Percentiles rank a stretch among this genome's conserved stretches.
phyloP scores from a whole-genome alignment of 148 eudicot species.

The Salicornia ramosissima region DNA sequence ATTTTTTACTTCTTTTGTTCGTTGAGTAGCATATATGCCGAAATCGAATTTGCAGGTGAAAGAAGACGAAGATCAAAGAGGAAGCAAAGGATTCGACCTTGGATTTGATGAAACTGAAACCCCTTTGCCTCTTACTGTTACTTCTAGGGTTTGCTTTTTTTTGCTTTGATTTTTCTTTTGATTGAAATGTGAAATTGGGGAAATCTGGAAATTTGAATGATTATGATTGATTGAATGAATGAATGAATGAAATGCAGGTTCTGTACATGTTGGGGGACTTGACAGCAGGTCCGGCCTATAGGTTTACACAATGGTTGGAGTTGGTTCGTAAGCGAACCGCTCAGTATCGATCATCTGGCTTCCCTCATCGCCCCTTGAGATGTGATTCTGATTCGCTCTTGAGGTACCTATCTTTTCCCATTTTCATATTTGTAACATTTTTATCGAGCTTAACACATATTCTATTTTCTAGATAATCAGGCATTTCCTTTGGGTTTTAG shows the following conservation, averaged over 20 bases:
- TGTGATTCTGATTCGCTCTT: slow-evolving; percentile 41
- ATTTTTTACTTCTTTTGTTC: background rate
- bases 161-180: background rate
- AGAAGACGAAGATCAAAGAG: slow-evolving; percentile 52
- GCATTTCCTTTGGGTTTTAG: background rate
- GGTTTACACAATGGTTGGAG: slow-evolving; percentile 93
- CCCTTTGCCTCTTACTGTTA: slow-evolving; percentile 81
- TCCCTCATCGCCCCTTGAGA: slow-evolving; percentile 55
- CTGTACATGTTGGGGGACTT: slow-evolving; percentile 94
- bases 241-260: slow-evolving; percentile 49
- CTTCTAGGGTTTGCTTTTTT: slow-evolving; percentile 63
- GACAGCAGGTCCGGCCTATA: slow-evolving; percentile 66
- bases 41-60: slow-evolving; percentile 32
- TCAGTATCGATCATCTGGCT: slow-evolving; percentile 56
- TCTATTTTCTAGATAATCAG: background rate
- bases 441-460: background rate
- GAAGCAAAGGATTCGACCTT: slow-evolving; percentile 38
- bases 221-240: background rate
- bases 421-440: background rate
- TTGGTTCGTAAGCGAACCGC: slow-evolving; percentile 85
- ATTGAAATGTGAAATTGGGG: background rate
- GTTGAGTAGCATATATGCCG: slow-evolving; percentile 29
- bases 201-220: background rate
- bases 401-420: slow-evolving; percentile 41
- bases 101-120: slow-evolving; percentile 67